Percentiles rank a stretch among this genome's conserved stretches.
Evolutionary conservation across 306 rosid genomes (phyloP).

Genomic region (Cucurbita maxima): DNA sequence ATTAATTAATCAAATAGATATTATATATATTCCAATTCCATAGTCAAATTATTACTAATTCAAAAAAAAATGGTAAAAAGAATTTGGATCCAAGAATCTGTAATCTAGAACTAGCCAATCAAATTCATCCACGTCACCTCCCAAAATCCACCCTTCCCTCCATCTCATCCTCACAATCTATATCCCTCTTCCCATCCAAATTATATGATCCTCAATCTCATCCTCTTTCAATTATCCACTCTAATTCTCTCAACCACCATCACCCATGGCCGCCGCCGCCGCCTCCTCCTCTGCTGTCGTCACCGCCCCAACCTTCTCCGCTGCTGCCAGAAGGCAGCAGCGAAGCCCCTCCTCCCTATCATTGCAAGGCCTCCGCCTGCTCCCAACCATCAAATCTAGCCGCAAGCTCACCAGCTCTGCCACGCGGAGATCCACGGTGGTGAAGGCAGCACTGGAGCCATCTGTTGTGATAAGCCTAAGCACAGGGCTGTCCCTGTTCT

Average conservation of each 20-base stretch:
- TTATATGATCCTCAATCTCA: conserved; percentile 1
- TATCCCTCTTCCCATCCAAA: no score
- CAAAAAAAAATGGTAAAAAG: not conserved
- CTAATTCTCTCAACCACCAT: not conserved
- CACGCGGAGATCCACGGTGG: conserved; percentile 1
- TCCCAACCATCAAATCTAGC: conserved; percentile 9
- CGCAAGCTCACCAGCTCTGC: not conserved
- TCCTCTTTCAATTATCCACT: not conserved
- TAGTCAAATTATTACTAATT: no score
- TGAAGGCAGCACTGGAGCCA: conserved; percentile 59
- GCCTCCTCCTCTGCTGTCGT: conserved; percentile 31
- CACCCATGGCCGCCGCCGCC: conserved; percentile 25
- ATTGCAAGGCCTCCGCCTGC: conserved; percentile 66
- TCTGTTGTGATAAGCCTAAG: conserved; percentile 84
- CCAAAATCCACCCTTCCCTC: conserved; percentile 27
- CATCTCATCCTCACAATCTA: conserved; percentile 23
- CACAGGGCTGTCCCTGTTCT: conserved; percentile 78
- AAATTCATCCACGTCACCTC: conserved; percentile 30
- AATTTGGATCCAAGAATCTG: conserved; percentile 17
- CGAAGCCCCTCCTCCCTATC: conserved; percentile 28
- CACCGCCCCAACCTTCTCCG: conserved; percentile 27
- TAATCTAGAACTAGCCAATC: conserved; percentile 48
- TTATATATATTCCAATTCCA: no score
- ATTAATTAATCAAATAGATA: no score
- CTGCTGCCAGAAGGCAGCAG: conserved; percentile 19